Evolutionary conservation across 768 basidiomycete genomes (phyloP), one percentile per base, ranked within the genome.

Genomic region (Tylopilus plumbeoviolaceoides): DNA sequence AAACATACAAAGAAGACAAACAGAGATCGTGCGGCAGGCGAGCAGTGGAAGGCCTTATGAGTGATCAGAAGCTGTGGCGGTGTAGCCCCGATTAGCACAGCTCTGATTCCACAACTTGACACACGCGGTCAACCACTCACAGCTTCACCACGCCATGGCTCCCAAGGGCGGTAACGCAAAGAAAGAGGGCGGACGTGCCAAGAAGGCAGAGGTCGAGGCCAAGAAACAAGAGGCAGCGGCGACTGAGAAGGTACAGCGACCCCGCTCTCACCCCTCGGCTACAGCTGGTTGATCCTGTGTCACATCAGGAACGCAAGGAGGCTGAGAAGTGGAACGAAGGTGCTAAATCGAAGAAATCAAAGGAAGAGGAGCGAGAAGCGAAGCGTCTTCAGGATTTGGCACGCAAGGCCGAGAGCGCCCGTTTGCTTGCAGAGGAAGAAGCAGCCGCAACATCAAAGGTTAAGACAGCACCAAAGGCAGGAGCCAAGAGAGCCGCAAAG

Each of bases 91-190:
- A 57, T 66, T 51, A n/a, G n/a, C n/a, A n/a, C n/a, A n/a, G n/a
- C n/a, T n/a, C n/a, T n/a, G n/a, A n/a, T n/a, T 39, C 39, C 27
- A 30, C 18, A 44, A 50, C 25, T 12, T 18, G 33, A 38, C 36
- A 45, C 44, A 8, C 54, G 48, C 41, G 20, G 42, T 49, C 38
- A 50, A 42, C 47, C 38, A 42, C 52, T 44, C 55, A 47, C 59
- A 57, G 51, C 50, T 8, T 43, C 38, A 53, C 30, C 21, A 28
- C 18, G 2, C 21, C 36, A 94, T 95, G 94, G 72, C 94, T 44
- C 93, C 94, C 1, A 91, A 91, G 70, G 89, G 85, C 56, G 83
- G 79, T 60, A 95, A 93, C 76, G 77, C 90, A 52, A 97, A 95
- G 84, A 95, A 95, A 69, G 94, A 95, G 70, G 72, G 82, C 40